These are phyloP conservation scores for Nitzschia sp. DNA, from an alignment of 108 stramenopile species.

Conservation along the genomic window DNA sequence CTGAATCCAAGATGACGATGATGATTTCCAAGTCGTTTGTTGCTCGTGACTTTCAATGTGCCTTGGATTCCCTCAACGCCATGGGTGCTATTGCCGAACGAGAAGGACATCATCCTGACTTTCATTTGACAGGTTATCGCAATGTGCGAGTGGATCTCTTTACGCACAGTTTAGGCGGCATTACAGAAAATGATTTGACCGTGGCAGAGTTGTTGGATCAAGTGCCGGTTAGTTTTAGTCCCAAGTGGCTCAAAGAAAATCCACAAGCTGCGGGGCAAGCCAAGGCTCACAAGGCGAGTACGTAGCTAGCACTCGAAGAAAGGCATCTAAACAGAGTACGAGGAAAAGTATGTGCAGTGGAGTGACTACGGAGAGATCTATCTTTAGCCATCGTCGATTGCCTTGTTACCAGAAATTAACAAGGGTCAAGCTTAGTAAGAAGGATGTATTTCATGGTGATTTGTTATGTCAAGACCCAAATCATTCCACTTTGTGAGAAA, in stretches of 20 bases:
- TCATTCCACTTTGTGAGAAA: too few species aligned
- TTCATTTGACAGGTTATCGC: conserved; percentile 90
- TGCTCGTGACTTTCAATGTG: conserved; percentile 69
- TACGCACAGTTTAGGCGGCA: conserved; percentile 80
- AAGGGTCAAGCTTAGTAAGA: too few species aligned
- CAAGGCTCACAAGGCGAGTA: neutral
- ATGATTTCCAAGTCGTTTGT: conserved; percentile 49
- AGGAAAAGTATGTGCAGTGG: too few species aligned
- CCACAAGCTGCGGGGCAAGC: conserved; percentile 34
- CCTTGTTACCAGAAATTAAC: too few species aligned
- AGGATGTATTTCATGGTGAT: too few species aligned
- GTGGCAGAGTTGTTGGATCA: conserved; percentile 73
- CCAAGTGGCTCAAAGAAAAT: conserved; percentile 86
- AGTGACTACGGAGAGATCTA: too few species aligned
- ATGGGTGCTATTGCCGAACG: conserved; percentile 82
- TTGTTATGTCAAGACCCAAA: too few species aligned
- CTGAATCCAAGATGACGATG: conserved; percentile 1
- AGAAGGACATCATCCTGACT: conserved; percentile 88
- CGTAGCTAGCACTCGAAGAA: too few species aligned
- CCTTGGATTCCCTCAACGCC: conserved; percentile 77
- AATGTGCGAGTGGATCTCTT: conserved; percentile 81
- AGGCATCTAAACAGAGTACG: too few species aligned
- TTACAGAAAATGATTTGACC: conserved; percentile 84
- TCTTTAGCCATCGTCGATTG: too few species aligned
- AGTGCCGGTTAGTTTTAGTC: conserved; percentile 74